Evolutionary conservation across 202 grass and related monocot genomes (phyloP), one percentile per base, ranked within the genome.

Genomic region (Schoenoplectus tabernaemontani): DNA sequence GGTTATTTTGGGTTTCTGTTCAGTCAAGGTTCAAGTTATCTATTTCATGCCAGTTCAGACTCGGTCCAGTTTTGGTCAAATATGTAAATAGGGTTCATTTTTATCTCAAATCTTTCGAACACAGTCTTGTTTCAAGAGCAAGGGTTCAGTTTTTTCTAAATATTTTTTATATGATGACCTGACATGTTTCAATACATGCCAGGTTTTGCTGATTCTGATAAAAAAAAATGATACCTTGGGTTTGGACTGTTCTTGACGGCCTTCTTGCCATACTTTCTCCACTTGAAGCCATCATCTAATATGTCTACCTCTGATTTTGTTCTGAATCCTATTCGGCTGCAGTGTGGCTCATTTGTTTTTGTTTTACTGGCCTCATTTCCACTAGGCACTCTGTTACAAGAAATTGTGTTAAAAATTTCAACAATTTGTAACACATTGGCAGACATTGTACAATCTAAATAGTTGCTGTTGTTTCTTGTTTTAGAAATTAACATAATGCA

Each of bases 261-360:
- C 79, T 97, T 97, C 78, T 97, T 97, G 51, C 95, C 95, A 65
- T 97, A 97, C 86, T 97, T 97, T 69, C 95, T 80, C 95, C 95
- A 97, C 85, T 88, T 91, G 89, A 90, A 97, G 10, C 95, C 95
- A 68, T 97, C 95, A 77, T 97, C 91, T 44, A 97, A 62, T 23
- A 97, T 78, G 50, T 97, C 95, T 70, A 94, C 81, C 67, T 86
- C 91, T 22, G 95, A 94, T 84, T 89, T 68, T 19, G 87, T 97
- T 84, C 91, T 87, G 80, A 97, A 97, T 66, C 95, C 95, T 38
- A 97, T 97, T 77, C 87, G 80, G 7, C 34, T 26, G 9, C 30
- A 64, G 42, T 19, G 0, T 5, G 36, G 12, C 15, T 16, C 6
- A 56, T 60, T 33, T 66, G 39, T 69, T 78, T 57, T 64, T 26